These are phyloP conservation scores for Wallemia hederae DNA, from an alignment of 1,284 basidiomycete species.

Conservation along the genomic window DNA sequence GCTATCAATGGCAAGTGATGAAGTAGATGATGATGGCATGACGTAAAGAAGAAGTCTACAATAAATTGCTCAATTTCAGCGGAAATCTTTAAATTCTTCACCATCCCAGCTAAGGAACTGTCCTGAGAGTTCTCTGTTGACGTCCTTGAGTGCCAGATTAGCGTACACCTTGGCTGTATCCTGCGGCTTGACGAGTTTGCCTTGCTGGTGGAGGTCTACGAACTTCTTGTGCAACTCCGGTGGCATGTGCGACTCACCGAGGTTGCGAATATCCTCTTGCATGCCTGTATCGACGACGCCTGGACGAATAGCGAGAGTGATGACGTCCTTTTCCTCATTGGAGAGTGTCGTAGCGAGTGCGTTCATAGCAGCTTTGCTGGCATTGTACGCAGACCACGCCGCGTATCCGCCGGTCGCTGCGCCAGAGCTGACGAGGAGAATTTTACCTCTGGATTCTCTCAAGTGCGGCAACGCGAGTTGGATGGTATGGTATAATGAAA, in stretches of 20 bases:
- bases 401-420: constrained; percentile 35
- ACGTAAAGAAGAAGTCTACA: too few relatives aligned
- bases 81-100: constrained; percentile 9
- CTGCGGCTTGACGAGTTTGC: constrained; percentile 31
- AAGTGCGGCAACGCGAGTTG: constrained; percentile 34
- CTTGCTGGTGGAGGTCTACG: constrained; percentile 27
- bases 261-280: constrained; percentile 8
- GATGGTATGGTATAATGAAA: constrained; percentile 39
- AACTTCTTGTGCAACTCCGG: constrained; percentile 27
- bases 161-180: constrained; percentile 35
- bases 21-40: too few relatives aligned
- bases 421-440: constrained; percentile 55
- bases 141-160: constrained; percentile 16
- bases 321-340: constrained; percentile 43
- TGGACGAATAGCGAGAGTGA: constrained; percentile 45
- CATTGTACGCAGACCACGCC: constrained; percentile 50
- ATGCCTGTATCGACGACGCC: constrained; percentile 36
- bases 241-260: constrained; percentile 20
- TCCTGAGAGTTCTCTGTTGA: constrained; percentile 26
- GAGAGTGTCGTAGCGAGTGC: constrained; percentile 46
- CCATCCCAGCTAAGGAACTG: constrained; percentile 32
- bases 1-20: background rate
- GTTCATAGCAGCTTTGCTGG: constrained; percentile 58
- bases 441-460: constrained; percentile 27
- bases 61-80: too few relatives aligned